Conservation (phyloP, 345 rosid species). For the Hypericum perforatum region DNA sequence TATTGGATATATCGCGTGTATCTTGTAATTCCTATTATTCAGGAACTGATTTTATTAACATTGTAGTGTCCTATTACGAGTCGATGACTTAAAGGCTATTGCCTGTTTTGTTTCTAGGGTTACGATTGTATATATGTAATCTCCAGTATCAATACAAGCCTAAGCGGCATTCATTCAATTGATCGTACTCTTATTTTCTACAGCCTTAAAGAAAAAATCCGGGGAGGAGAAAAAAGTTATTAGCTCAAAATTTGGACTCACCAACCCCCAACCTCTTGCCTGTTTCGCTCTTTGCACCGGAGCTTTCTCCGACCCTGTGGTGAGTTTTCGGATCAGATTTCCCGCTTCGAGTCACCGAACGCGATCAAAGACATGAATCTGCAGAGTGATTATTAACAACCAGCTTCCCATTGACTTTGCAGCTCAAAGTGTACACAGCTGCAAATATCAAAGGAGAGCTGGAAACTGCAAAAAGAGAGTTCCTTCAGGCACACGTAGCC, state of each 20-base stretch:
- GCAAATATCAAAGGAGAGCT: constrained; percentile 51
- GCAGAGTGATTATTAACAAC: background rate
- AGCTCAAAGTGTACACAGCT: constrained; percentile 70
- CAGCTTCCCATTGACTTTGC: constrained; percentile 9
- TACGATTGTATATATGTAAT: no score
- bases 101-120: no score
- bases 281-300: constrained; percentile 87
- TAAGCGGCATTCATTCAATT: no score
- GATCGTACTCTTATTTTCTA: no score
- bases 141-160: no score
- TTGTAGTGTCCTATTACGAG: no score
- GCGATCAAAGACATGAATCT: no score
- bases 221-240: constrained; percentile 54
- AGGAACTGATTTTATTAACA: no score
- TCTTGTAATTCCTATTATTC: no score
- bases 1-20: no score
- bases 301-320: constrained; percentile 79
- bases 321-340: constrained; percentile 19
- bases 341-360: no score
- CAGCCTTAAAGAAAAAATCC: constrained; percentile 64
- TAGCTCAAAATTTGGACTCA: constrained; percentile 49
- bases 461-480: constrained; percentile 59
- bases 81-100: no score
- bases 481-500: constrained; percentile 43
- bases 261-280: constrained; percentile 42